phyloP scores from a whole-genome alignment of 208 protist species.

The Kentomonas sorsogonicus region DNA sequence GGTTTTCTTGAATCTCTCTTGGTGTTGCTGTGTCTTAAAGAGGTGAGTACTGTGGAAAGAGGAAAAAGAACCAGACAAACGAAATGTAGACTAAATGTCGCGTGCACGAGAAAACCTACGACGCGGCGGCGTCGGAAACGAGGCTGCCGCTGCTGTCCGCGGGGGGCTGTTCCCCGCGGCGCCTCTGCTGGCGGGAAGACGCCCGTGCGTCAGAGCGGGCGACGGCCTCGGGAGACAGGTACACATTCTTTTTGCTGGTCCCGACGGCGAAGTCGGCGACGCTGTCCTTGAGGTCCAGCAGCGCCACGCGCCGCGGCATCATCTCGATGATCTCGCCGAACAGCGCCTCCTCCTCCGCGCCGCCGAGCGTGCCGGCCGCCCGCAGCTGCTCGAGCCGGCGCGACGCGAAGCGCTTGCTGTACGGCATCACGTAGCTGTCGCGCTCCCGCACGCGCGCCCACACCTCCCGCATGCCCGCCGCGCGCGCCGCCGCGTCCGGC shows the following conservation, averaged over 20 bases:
- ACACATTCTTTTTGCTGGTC: conserved; percentile 70
- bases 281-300: conserved; percentile 86
- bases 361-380: not conserved
- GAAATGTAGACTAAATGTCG: too few relatives aligned
- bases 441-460: conserved; percentile 49
- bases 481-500: conserved; percentile 18
- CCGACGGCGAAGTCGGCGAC: conserved; percentile 79
- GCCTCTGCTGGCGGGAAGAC: not conserved
- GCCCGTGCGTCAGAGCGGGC: not conserved
- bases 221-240: conserved; percentile 14
- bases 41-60: not conserved
- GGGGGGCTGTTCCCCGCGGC: not conserved
- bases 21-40: not conserved
- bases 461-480: conserved; percentile 26
- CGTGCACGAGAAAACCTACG: too few relatives aligned
- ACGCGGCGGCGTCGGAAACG: too few relatives aligned
- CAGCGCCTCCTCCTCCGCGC: conserved; percentile 21
- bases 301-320: conserved; percentile 60
- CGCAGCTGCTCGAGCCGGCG: conserved; percentile 24
- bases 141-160: not conserved
- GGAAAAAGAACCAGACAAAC: not conserved
- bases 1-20: not conserved
- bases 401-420: conserved; percentile 68
- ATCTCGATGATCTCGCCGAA: conserved; percentile 50
- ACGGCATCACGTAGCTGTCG: conserved; percentile 85